Percentiles rank a stretch among this genome's conserved stretches.
phyloP scores from a whole-genome alignment of 495 filamentous ascomycete genomes.

The Trichocladium uniseriatum region DNA sequence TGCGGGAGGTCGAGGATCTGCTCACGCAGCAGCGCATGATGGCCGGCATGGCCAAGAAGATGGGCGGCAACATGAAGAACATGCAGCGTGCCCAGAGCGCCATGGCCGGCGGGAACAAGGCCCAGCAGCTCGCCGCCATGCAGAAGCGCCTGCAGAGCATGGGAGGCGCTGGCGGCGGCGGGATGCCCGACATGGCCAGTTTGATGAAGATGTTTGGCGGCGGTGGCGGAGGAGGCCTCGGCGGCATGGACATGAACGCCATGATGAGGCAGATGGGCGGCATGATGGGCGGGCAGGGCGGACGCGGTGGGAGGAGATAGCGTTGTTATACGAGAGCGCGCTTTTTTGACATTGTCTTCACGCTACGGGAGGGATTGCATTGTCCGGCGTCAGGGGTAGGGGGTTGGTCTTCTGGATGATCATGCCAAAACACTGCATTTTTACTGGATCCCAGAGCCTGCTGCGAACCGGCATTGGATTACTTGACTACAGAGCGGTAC shows the following conservation, averaged over 20 bases:
- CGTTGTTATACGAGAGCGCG: neutral
- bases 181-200: conserved; percentile 70
- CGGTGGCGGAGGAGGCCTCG: conserved; percentile 42
- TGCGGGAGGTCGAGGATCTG: conserved; percentile 95
- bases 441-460: conserved; percentile 35
- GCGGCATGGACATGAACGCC: conserved; percentile 69
- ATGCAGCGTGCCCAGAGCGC: conserved; percentile 90
- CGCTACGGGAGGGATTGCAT: conserved; percentile 3
- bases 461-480: no score
- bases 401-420: conserved; percentile 3
- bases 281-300: conserved; percentile 31
- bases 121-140: conserved; percentile 95
- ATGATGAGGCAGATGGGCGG: conserved; percentile 83
- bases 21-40: conserved; percentile 97
- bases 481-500: no score
- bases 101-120: conserved; percentile 75
- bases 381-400: conserved; percentile 9
- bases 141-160: conserved; percentile 89
- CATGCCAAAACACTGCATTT: neutral
- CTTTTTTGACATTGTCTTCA: no score
- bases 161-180: conserved; percentile 54
- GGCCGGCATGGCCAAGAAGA: conserved; percentile 98
- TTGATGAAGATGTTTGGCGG: conserved; percentile 82
- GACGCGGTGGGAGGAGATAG: conserved; percentile 21
- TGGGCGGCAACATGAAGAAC: conserved; percentile 92